Evolutionary conservation across 2,329 filamentous ascomycete species (phyloP), one percentile per base, ranked within the genome.

Genomic region (Raffaelea ambrosiae): DNA sequence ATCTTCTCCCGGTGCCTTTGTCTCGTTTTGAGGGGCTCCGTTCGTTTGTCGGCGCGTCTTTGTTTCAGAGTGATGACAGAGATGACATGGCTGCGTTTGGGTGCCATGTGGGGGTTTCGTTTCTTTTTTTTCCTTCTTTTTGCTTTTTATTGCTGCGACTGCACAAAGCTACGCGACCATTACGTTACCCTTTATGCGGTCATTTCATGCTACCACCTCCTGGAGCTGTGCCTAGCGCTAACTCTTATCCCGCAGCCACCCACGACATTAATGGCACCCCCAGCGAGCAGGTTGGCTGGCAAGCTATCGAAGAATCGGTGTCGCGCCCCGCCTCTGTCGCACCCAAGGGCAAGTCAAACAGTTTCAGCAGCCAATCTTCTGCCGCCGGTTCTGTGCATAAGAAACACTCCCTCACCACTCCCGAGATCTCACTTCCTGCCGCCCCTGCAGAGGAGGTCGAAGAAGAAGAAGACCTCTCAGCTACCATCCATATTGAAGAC

Each of bases 261-360:
- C 69, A 73, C 45, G 76, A 77, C 45, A 74, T 80, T 48, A 67
- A 77, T 44, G 81, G 86, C 48, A 93, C 89, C 4, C 93, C 93
- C 3, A 88, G 86, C 57, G 91, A 97, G 59, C 86, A 97, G 61
- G 81, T 95, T 57, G 93, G 87, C 19, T 95, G 90, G 67, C 79
- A 88, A 52, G 91, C 89, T 13, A 84, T 81, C 11, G 89, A 96
- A 54, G 84, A 95, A 60, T 95, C 89, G 60, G 75, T 82, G 16
- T 85, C 84, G 26, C 84, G 88, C 51, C 53, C 53, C 50, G 53
- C 52, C 29, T 55, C 53, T 5, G 48, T 45, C 14, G 51, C 50
- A 16, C 52, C 46, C 43, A 53, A 52, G 50, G 44, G 33, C 4
- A 43, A 45, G 29, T 43, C 50, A 3, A 49, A 22, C 47, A 52